Base-by-base conservation (phyloP, 352 stramenopile species). In the Peronospora tabacina region DNA sequence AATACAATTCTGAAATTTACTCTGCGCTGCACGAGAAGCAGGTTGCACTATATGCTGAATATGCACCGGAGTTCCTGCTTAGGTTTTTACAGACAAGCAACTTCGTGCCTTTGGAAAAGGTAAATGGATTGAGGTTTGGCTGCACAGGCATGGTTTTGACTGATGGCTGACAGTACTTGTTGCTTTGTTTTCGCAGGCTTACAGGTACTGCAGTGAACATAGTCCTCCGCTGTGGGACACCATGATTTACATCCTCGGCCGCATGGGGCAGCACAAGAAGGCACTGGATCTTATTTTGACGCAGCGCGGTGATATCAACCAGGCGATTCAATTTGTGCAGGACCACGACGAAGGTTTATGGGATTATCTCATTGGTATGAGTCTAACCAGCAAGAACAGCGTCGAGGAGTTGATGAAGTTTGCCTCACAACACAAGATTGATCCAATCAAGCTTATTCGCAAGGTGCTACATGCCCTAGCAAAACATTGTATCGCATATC, bases 181-280 rank as follows among this genome's bases (percentile, higher is more conserved):
- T 42, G 8, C 39, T 38, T 30, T 33, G 39, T 16, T 22, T 43
- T 49, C 39, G 22, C 40, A 91, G 77, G 78, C 77, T 7, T 92
- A 76, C 55, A 75, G 79, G 51, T 90, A 86, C 58, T 92, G 82
- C 49, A 83, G 67, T 26, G 72, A 87, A 15, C 82, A 76, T 9
- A 68, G 34, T 26, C 81, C 82, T 33, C 82, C 82, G 16, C 55
- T 90, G 1, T 92, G 78, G 78, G 78, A 89, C 41, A 75, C 82
- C 10, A 92, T 92, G 82, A 90, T 92, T 50, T 92, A 89, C 58
- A 86, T 90, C 43, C 50, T 92, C 20, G 79, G 82, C 16, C 82
- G 82, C 38, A 90, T 92, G 82, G 82, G 82, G 6, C 78, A 92
- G 37, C 76, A 92, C 62, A 90, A 90, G 72, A 81, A 82, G 32